Conservation (phyloP, 306 rosid genomes). For the Dryas octopetala region DNA sequence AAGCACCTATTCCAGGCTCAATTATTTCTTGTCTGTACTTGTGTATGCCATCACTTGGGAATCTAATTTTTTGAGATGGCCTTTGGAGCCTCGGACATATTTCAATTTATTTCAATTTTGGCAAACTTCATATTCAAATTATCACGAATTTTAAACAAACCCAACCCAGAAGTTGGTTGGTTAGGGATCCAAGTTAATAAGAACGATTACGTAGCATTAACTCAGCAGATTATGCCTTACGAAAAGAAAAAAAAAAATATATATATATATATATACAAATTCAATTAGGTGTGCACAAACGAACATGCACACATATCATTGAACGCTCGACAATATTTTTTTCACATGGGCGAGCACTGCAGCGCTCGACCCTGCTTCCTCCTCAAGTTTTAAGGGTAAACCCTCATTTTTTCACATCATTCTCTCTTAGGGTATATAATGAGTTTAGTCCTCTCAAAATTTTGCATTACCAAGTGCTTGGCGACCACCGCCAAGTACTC, state of each 20-base stretch:
- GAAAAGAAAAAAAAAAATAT: not conserved
- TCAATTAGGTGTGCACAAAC: no score
- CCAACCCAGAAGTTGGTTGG: not conserved
- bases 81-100: not conserved
- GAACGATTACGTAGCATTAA: not conserved
- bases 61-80: not conserved
- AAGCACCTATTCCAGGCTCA: not conserved
- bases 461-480: no score
- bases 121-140: not conserved
- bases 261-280: not conserved
- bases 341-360: no score
- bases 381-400: no score
- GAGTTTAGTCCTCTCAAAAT: no score
- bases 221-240: not conserved
- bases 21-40: not conserved
- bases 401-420: no score
- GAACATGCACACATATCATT: no score
- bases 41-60: not conserved
- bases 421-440: no score
- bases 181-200: not conserved
- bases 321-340: no score
- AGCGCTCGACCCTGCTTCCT: no score
- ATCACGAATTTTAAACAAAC: not conserved
- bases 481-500: no score
- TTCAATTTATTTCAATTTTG: not conserved